Conservation (phyloP, 768 basidiomycete species). For the Chiua virens region DNA sequence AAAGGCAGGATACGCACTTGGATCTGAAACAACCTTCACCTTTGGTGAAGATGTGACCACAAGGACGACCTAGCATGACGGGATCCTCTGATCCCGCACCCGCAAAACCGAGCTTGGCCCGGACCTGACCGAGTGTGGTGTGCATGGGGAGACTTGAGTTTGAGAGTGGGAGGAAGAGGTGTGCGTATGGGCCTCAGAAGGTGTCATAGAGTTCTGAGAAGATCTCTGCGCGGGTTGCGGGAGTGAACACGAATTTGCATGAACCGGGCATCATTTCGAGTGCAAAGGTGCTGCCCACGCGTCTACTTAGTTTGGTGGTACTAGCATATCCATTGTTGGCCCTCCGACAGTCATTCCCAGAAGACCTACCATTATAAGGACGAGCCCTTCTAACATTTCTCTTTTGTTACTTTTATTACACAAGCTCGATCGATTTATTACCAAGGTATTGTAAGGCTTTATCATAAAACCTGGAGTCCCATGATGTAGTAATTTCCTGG, state of each 20-base stretch:
- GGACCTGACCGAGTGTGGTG: slow-evolving; percentile 67
- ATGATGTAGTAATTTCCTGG: no score
- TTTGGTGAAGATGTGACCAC: slow-evolving; percentile 84
- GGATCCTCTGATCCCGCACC: slow-evolving; percentile 63
- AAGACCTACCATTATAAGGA: no score
- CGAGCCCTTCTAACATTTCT: no score
- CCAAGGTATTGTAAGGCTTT: no score
- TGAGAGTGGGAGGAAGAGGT: slow-evolving; percentile 69
- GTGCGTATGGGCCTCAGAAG: slow-evolving; percentile 76
- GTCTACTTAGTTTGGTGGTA: no score
- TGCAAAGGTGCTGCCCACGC: no score
- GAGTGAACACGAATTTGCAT: slow-evolving; percentile 74
- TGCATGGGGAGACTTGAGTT: slow-evolving; percentile 63
- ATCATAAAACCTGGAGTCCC: no score
- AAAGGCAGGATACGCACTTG: slow-evolving; percentile 61
- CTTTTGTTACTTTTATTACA: no score
- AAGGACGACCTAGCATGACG: slow-evolving; percentile 67
- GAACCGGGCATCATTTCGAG: slow-evolving; percentile 82
- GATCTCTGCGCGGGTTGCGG: slow-evolving; percentile 74
- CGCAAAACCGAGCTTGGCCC: slow-evolving; percentile 53
- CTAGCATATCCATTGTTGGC: no score
- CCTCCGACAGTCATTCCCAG: no score
- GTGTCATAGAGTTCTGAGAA: slow-evolving; percentile 79
- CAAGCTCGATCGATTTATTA: no score
- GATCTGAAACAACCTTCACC: slow-evolving; percentile 93